Percentiles rank a stretch among this genome's conserved stretches.
phyloP scores from a whole-genome alignment of 2,329 filamentous ascomycete species.

The Tolypocladium tropicale region DNA sequence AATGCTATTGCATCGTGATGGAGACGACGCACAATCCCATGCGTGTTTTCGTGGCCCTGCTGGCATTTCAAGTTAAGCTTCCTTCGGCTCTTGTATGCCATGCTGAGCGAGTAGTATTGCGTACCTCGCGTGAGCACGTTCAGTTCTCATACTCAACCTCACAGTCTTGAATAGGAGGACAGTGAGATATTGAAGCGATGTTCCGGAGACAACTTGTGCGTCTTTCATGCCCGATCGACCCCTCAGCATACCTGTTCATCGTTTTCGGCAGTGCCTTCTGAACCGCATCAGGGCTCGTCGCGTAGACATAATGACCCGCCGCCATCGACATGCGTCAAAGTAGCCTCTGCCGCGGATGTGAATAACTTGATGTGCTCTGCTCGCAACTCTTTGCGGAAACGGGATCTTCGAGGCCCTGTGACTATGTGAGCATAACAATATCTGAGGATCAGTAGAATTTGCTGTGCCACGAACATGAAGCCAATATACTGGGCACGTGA shows the following conservation, averaged over 20 bases:
- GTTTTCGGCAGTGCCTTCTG: constrained; percentile 33
- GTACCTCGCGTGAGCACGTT: too few species aligned
- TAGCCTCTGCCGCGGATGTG: constrained; percentile 31
- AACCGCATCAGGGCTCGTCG: constrained; percentile 35
- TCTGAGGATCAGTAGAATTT: not conserved
- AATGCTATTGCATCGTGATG: not conserved
- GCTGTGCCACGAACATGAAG: constrained; percentile 28
- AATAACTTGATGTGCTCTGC: constrained; percentile 41
- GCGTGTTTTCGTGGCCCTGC: too few species aligned
- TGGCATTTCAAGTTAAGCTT: too few species aligned
- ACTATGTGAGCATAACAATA: not conserved
- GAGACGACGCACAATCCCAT: too few species aligned
- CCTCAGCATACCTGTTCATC: constrained; percentile 21
- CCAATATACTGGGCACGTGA: constrained; percentile 43
- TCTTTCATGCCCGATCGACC: not conserved
- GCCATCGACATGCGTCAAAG: constrained; percentile 31
- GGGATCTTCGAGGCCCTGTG: constrained; percentile 33
- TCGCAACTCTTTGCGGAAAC: constrained; percentile 29
- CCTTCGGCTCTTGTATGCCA: too few species aligned
- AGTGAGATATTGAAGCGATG: too few species aligned
- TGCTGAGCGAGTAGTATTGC: too few species aligned
- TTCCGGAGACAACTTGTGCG: too few species aligned
- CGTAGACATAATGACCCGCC: constrained; percentile 38
- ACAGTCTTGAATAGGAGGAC: too few species aligned
- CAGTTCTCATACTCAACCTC: too few species aligned